These are phyloP conservation scores for Cyathus striatus DNA, from an alignment of 768 basidiomycete species.

Conservation along the genomic window DNA sequence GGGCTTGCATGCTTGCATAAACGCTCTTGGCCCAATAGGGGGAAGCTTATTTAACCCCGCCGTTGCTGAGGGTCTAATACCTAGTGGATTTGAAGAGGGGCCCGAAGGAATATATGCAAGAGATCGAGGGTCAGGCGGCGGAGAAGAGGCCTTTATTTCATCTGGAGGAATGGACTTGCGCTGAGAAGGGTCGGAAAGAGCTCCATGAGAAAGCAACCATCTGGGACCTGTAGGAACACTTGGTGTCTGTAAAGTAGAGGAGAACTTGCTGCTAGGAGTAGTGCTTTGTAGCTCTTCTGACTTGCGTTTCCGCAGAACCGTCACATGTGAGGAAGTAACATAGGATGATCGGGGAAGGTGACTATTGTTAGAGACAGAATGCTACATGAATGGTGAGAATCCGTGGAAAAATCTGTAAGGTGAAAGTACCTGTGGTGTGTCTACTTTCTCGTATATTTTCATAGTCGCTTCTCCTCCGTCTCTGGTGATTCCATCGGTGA, in stretches of 20 bases:
- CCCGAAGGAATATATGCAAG: conserved; percentile 35
- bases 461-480: too few relatives aligned
- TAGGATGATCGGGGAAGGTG: too few relatives aligned
- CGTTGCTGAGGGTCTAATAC: conserved; percentile 42
- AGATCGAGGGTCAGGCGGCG: conserved; percentile 30
- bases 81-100: conserved; percentile 47
- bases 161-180: conserved; percentile 2
- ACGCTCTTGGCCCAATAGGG: conserved; percentile 11
- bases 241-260: neutral
- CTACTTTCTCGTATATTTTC: too few relatives aligned
- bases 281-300: conserved; percentile 14
- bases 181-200: neutral
- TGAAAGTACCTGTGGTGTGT: too few relatives aligned
- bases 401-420: too few relatives aligned
- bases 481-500: too few relatives aligned
- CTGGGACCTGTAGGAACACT: neutral
- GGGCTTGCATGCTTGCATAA: conserved; percentile 25
- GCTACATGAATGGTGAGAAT: too few relatives aligned
- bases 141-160: conserved; percentile 7
- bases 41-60: neutral
- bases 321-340: too few relatives aligned
- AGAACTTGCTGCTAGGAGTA: conserved; percentile 31
- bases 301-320: neutral
- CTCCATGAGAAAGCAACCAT: conserved; percentile 1
- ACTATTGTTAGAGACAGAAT: too few relatives aligned